phyloP scores from a whole-genome alignment of 1,284 basidiomycete species.

The Ustilago curta region DNA sequence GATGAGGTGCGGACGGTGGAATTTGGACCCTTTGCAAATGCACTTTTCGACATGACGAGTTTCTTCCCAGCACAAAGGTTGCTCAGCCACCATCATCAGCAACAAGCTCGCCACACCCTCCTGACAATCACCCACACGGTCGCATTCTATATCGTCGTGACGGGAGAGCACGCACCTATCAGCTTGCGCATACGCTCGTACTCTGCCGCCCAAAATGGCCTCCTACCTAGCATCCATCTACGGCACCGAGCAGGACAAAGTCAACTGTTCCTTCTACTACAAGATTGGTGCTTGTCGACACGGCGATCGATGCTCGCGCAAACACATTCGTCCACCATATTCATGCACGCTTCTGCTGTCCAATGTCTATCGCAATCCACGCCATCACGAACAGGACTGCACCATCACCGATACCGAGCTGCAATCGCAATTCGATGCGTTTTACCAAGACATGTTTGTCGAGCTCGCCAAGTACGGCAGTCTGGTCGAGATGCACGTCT shows the following conservation, averaged over 20 bases:
- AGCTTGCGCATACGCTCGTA: too few species aligned
- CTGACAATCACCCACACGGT: too few species aligned
- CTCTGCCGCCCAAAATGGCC: slow-evolving; percentile 28
- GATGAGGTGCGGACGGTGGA: slow-evolving; percentile 9
- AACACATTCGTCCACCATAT: slow-evolving; percentile 96
- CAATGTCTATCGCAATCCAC: slow-evolving; percentile 99
- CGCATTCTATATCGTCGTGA: too few species aligned
- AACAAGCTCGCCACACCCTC: not conserved
- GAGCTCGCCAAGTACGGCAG: slow-evolving; percentile 95
- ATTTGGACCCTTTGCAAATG: slow-evolving; percentile 18
- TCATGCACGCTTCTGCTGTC: slow-evolving; percentile 96
- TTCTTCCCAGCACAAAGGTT: slow-evolving; percentile 5
- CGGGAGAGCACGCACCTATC: too few species aligned
- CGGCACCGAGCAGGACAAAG: slow-evolving; percentile 82
- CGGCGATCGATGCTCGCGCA: slow-evolving; percentile 94
- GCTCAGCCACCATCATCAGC: slow-evolving; percentile 25
- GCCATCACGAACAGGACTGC: slow-evolving; percentile 84
- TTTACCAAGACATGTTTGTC: slow-evolving; percentile 83
- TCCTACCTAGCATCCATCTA: slow-evolving; percentile 62
- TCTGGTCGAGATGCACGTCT: slow-evolving; percentile 92
- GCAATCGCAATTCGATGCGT: slow-evolving; percentile 94
- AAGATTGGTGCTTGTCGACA: slow-evolving; percentile 97
- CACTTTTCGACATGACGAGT: slow-evolving; percentile 30
- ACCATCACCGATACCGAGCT: slow-evolving; percentile 81
- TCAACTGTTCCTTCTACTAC: slow-evolving; percentile 95